Conservation (phyloP, 768 basidiomycete genomes). For the Phylloporus rhodoxanthus region DNA sequence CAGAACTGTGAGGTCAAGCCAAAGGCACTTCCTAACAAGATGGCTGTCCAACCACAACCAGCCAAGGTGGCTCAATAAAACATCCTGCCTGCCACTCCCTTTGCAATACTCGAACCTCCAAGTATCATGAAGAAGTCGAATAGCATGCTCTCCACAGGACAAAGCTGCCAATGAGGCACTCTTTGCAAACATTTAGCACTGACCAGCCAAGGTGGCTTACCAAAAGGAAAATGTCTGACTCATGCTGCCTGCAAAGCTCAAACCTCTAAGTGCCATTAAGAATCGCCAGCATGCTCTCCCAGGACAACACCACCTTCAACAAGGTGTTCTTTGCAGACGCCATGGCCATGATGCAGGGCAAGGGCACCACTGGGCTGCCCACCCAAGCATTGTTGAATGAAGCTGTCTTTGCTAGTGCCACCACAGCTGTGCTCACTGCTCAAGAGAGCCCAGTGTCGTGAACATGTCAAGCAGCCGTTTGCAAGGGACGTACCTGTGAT, state of each 20-base stretch:
- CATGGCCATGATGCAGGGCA: conserved; percentile 18
- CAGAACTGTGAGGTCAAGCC: conserved; percentile 17
- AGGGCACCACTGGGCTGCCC: too few relatives aligned
- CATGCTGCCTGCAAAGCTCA: conserved; percentile 14
- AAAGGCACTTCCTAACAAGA: too few relatives aligned
- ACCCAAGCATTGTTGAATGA: conserved; percentile 24
- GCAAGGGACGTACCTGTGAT: conserved; percentile 25
- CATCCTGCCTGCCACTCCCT: conserved; percentile 9
- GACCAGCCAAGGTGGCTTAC: conserved; percentile 10
- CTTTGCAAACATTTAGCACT: conserved; percentile 20
- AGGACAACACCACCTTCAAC: conserved; percentile 8
- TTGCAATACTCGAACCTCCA: conserved; percentile 20
- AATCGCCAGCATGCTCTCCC: conserved; percentile 24
- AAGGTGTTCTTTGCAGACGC: conserved; percentile 4
- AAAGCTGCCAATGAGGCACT: conserved; percentile 21
- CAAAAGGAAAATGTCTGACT: conserved; percentile 27
- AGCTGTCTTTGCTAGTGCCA: conserved; percentile 19
- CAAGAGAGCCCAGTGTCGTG: conserved; percentile 15
- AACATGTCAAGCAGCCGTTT: conserved; percentile 26
- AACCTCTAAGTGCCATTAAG: conserved; percentile 21
- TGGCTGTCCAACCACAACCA: conserved; percentile 9
- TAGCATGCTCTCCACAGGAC: conserved; percentile 23
- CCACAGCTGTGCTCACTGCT: conserved; percentile 11
- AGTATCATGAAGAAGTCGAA: conserved; percentile 21
- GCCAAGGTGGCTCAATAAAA: conserved; percentile 18